A percentile compares a stretch with the other conserved stretches of the same genome.
Evolutionary conservation across 164 flowering plant species (phyloP).

Genomic region (Hamamelis virginiana): DNA sequence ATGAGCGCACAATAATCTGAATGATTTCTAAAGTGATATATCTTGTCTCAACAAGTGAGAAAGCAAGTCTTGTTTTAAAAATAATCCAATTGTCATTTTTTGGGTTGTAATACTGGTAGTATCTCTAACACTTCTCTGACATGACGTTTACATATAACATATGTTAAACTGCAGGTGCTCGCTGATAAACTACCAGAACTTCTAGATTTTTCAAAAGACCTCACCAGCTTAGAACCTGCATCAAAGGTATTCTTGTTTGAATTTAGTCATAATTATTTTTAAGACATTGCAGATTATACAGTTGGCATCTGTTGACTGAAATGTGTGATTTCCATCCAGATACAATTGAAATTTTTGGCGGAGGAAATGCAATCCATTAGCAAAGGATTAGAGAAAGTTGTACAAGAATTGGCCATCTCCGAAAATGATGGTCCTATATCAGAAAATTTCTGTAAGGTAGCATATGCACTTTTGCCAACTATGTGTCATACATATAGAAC

Average conservation of each 20-base stretch:
- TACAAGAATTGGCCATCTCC: conserved; percentile 74
- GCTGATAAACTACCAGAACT: conserved; percentile 54
- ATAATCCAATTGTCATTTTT: not conserved
- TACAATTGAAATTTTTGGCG: conserved; percentile 85
- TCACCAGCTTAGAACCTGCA: conserved; percentile 53
- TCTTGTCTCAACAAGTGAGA: too few species aligned
- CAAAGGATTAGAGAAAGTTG: conserved; percentile 93
- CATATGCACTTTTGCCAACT: not conserved
- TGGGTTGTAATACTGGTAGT: not conserved
- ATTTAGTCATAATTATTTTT: conserved; percentile 1
- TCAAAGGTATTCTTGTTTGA: conserved; percentile 42
- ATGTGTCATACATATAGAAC: not conserved
- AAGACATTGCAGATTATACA: not conserved
- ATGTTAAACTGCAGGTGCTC: conserved; percentile 42
- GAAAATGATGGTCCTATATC: conserved; percentile 91
- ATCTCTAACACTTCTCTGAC: not conserved
- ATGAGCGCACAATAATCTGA: too few species aligned
- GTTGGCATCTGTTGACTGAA: conserved; percentile 15
- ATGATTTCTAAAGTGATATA: too few species aligned
- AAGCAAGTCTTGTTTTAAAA: too few species aligned
- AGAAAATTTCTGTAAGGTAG: conserved; percentile 64
- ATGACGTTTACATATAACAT: not conserved
- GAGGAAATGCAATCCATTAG: conserved; percentile 99
- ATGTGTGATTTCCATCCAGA: conserved; percentile 37
- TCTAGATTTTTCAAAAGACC: conserved; percentile 55